phyloP scores from a whole-genome alignment of 495 filamentous ascomycete species.

The Bathelium albidoporum region DNA sequence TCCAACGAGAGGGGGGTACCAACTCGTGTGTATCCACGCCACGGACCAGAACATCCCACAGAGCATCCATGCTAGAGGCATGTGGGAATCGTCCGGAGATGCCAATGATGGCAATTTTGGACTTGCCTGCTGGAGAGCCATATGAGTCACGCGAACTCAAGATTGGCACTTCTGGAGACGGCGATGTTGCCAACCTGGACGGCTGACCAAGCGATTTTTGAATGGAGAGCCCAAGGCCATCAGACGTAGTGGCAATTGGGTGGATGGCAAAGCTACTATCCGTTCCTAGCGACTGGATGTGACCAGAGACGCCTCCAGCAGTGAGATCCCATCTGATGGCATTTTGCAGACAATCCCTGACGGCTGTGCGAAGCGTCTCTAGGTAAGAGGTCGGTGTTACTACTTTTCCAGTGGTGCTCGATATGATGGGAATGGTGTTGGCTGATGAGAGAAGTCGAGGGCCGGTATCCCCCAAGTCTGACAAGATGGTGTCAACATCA shows the following conservation, averaged over 20 bases:
- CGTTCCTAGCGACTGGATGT: not conserved
- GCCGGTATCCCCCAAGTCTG: not conserved
- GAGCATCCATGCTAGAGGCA: conserved; percentile 10
- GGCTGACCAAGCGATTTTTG: not conserved
- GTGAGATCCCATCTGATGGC: conserved; percentile 7
- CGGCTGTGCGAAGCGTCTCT: not conserved
- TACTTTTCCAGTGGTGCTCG: conserved; percentile 4
- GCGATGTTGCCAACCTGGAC: not conserved
- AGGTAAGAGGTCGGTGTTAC: not conserved
- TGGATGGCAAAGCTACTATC: not conserved
- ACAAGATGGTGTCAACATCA: conserved; percentile 18
- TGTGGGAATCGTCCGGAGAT: conserved; percentile 26
- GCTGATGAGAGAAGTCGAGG: conserved; percentile 4
- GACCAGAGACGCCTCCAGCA: not conserved
- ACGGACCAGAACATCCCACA: conserved; percentile 18
- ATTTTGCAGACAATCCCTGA: conserved; percentile 2
- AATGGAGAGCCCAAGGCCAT: conserved; percentile 1
- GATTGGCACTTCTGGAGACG: not conserved
- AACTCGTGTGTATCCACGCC: conserved; percentile 15
- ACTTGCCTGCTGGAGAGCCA: conserved; percentile 4
- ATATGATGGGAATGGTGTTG: conserved; percentile 11
- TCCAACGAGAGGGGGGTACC: conserved; percentile 19
- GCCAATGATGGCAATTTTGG: conserved; percentile 27
- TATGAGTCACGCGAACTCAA: not conserved
- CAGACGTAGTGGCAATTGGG: conserved; percentile 2